Conservation (phyloP, 73 alveolate genomes). For the Paramecium sonneborni region DNA sequence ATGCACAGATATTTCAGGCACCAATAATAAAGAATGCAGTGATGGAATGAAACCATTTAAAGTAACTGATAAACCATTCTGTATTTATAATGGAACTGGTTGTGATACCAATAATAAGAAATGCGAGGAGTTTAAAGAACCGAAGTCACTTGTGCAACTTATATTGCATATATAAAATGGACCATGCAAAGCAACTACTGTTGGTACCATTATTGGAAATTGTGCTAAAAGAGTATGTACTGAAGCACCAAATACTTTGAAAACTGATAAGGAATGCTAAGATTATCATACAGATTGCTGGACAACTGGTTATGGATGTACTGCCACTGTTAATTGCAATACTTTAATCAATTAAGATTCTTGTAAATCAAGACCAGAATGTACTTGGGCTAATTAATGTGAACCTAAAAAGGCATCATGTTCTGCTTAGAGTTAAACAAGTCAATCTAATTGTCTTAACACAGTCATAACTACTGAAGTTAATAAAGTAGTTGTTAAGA, state of each 20-base stretch:
- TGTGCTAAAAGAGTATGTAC: slow-evolving; percentile 10
- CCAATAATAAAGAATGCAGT: background rate
- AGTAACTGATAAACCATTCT: background rate
- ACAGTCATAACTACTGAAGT: background rate
- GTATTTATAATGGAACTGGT: background rate
- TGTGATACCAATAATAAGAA: background rate
- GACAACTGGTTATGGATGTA: slow-evolving; percentile 49
- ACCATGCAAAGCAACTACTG: slow-evolving; percentile 12
- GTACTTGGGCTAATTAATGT: slow-evolving; percentile 23
- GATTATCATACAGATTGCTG: background rate
- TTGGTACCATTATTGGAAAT: background rate
- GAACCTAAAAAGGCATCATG: background rate
- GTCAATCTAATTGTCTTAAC: background rate
- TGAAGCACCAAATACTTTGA: slow-evolving; percentile 38
- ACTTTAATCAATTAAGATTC: background rate
- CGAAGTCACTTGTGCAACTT: background rate
- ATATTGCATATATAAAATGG: slow-evolving; percentile 2
- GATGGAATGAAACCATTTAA: slow-evolving; percentile 27
- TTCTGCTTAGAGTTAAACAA: background rate
- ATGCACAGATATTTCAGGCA: slow-evolving; percentile 22
- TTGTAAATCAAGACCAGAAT: background rate
- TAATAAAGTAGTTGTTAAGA: background rate
- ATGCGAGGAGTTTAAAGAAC: background rate
- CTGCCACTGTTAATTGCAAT: background rate
- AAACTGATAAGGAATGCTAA: background rate